These are phyloP conservation scores for Pythium dissotocum DNA, from an alignment of 352 stramenopile species.

Conservation along the genomic window DNA sequence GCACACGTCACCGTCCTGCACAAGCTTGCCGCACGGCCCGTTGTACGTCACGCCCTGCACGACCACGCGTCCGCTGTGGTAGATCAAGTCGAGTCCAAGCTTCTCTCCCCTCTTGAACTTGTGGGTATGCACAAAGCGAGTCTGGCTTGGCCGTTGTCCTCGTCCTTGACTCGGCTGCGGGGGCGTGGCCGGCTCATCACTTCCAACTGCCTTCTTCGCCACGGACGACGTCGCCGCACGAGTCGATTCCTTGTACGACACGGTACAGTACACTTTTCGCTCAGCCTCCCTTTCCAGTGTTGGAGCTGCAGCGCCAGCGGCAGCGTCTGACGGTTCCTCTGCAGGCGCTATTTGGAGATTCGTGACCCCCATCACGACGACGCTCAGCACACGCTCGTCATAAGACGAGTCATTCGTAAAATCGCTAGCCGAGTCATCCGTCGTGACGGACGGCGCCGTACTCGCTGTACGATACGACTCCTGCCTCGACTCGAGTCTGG, in stretches of 20 bases:
- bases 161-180: conserved; percentile 1
- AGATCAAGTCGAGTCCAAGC: conserved; percentile 83
- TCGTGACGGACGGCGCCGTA: conserved; percentile 47
- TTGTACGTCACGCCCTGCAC: conserved; percentile 77
- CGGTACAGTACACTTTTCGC: conserved; percentile 81
- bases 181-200: conserved; percentile 1
- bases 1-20: conserved; percentile 66
- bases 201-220: conserved; percentile 5
- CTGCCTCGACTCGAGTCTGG: conserved; percentile 8
- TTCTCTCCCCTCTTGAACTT: conserved; percentile 54
- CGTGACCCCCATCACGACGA: conserved; percentile 74
- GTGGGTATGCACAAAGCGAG: conserved; percentile 64
- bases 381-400: conserved; percentile 69
- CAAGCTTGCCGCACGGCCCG: conserved; percentile 53
- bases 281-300: conserved; percentile 16
- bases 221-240: conserved; percentile 70
- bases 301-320: neutral
- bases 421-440: conserved; percentile 67
- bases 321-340: conserved; percentile 1
- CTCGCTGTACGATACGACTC: neutral
- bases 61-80: conserved; percentile 70
- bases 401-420: conserved; percentile 57
- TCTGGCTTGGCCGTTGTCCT: conserved; percentile 14
- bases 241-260: conserved; percentile 77
- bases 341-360: conserved; percentile 55